These are phyloP conservation scores for Nicotiana otophora DNA, from an alignment of 257 asterid species.

Conservation along the genomic window DNA sequence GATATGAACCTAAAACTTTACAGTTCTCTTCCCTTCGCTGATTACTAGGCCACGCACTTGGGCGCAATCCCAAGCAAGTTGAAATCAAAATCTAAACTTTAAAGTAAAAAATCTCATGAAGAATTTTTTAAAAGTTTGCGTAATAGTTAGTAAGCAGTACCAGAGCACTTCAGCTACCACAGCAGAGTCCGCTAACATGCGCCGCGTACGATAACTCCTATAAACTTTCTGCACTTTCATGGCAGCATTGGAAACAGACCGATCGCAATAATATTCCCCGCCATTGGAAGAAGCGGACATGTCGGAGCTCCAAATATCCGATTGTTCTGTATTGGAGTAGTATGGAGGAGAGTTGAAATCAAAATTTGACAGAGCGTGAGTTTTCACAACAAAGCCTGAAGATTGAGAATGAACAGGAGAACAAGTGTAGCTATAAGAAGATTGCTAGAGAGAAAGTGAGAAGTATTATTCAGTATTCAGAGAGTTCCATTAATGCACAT, in stretches of 20 bases:
- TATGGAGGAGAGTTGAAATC: slow-evolving; percentile 32
- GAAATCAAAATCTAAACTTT: no score
- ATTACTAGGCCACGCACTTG: no score
- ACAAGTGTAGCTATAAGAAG: neutral
- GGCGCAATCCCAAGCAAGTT: no score
- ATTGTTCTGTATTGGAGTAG: slow-evolving; percentile 8
- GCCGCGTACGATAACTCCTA: slow-evolving; percentile 85
- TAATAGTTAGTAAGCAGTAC: slow-evolving; percentile 14
- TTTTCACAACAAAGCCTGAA: slow-evolving; percentile 18
- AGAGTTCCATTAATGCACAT: neutral
- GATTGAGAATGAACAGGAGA: neutral
- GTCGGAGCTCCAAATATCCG: neutral
- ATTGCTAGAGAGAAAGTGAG: neutral
- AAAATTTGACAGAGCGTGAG: slow-evolving; percentile 37
- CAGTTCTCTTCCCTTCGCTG: no score
- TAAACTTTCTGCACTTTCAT: slow-evolving; percentile 87
- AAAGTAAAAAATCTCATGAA: no score
- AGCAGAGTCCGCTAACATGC: slow-evolving; percentile 97
- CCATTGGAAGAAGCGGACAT: neutral
- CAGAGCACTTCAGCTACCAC: slow-evolving; percentile 92
- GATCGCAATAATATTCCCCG: neutral
- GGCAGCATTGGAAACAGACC: slow-evolving; percentile 45
- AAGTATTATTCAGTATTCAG: neutral
- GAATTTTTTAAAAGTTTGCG: neutral
- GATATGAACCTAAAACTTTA: no score